Evolutionary conservation across 371 early-diverging fungal genomes (phyloP).

Genomic region (Lichtheimia hyalospora): DNA sequence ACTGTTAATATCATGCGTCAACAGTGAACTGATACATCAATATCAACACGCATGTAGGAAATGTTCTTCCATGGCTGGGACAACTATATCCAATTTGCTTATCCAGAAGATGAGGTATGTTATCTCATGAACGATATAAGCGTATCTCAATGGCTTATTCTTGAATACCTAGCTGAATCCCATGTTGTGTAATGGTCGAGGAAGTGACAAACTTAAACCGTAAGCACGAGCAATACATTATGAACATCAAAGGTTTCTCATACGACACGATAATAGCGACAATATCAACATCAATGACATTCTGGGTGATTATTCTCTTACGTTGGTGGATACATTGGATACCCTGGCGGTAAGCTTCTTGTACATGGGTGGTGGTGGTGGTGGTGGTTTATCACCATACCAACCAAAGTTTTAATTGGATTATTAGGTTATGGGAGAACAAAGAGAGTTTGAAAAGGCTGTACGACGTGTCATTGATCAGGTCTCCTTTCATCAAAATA

Average conservation of each 20-base stretch:
- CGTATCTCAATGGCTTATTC: not conserved
- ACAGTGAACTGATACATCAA: not conserved
- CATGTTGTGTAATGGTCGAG: constrained; percentile 76
- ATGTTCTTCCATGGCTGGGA: constrained; percentile 89
- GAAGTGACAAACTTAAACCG: constrained; percentile 72
- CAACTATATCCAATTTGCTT: constrained; percentile 84
- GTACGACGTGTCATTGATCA: constrained; percentile 65
- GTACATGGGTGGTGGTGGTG: not conserved
- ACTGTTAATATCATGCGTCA: not conserved
- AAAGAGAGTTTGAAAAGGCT: constrained; percentile 68
- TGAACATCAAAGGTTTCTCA: not conserved
- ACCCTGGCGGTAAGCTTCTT: constrained; percentile 68
- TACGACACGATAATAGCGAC: constrained; percentile 22
- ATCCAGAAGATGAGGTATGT: constrained; percentile 86
- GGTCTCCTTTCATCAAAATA: constrained; percentile 79
- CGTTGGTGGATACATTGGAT: constrained; percentile 89
- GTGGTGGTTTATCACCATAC: no score
- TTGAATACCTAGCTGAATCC: constrained; percentile 69
- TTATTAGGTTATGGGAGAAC: constrained; percentile 68
- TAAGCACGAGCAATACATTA: constrained; percentile 32
- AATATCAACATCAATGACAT: constrained; percentile 85
- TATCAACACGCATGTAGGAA: constrained; percentile 43
- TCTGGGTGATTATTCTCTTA: constrained; percentile 88
- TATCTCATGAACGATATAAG: not conserved
- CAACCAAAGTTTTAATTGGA: no score